Base-by-base conservation (phyloP, 768 basidiomycete species). In the Leccinum incarnatum region DNA sequence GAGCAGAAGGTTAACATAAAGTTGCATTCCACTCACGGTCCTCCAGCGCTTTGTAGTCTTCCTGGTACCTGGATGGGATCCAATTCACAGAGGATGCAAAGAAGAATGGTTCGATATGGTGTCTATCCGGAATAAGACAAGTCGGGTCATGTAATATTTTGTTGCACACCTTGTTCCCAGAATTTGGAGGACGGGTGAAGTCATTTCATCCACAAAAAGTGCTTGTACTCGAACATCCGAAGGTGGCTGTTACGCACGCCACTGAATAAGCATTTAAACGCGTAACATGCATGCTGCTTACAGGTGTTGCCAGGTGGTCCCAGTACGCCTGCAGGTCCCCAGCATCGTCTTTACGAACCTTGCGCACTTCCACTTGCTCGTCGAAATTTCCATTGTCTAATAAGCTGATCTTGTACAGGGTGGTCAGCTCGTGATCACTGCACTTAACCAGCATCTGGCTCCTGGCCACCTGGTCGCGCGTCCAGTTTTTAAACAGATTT, bases 401-500 rank as follows among this genome's bases (percentile, higher is more conserved):
- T 4, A 72, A 54, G 15, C 48, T 36, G n/a, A 69, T 23, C 54
- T 54, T 65, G 61, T 69, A 60, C 7, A 74, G 23, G 5, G 51
- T 55, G 7, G 67, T 73, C 23, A 27, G 19, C 23, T 63, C 53
- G n/a, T 29, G 27, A 34, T 62, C 47, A 21, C 59, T 56, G 23
- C 63, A 70, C 46, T 51, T 63, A 5, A 53, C 61, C 55, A 73
- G 47, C 62, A 80, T 77, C 54, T 68, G 65, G 54, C 77, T 75
- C 56, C 69, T 69, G 36, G 53, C 17, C 40, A 79, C 73, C 57
- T 84, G 83, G 5, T 67, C 68, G 6, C 55, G 63, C 0, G 80
- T 83, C 84, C 85, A 85, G 62, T 84, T 86, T 9, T 75, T 74
- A 63, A 81, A 85, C 1, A 78, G 66, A 3, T 74, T 75, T 61